phyloP scores from a whole-genome alignment of 805 yeast genomes.

The Alloascoidea africana region DNA sequence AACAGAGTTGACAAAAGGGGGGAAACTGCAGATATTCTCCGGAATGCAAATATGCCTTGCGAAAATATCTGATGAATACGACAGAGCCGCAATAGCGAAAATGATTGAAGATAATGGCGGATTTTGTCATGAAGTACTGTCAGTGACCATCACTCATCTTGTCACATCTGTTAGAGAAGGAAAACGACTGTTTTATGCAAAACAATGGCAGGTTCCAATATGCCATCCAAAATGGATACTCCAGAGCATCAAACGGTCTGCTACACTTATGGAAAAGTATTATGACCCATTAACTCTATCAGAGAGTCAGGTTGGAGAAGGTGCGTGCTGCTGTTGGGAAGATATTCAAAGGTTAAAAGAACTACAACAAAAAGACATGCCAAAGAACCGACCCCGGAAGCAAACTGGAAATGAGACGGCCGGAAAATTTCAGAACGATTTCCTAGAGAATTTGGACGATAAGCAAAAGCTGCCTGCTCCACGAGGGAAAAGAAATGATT shows the following conservation, averaged over 20 bases:
- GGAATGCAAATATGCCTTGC: constrained; percentile 22
- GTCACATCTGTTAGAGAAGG: constrained; percentile 17
- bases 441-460: no score
- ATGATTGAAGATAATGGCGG: constrained; percentile 20
- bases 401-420: constrained; percentile 1
- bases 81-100: constrained; percentile 11
- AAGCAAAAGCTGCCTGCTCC: no score
- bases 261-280: constrained; percentile 22
- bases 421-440: background rate
- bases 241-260: constrained; percentile 25
- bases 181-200: constrained; percentile 4
- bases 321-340: constrained; percentile 17
- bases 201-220: constrained; percentile 14
- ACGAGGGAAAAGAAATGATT: background rate
- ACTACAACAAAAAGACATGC: constrained; percentile 2
- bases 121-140: constrained; percentile 13
- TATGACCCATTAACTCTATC: constrained; percentile 15
- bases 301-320: constrained; percentile 17
- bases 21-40: constrained; percentile 14
- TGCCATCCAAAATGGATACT: constrained; percentile 30
- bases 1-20: constrained; percentile 10
- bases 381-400: no score
- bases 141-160: constrained; percentile 14
- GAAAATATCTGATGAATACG: constrained; percentile 16
- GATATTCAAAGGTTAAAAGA: constrained; percentile 7